Percentiles rank a stretch among this genome's conserved stretches.
phyloP scores from a whole-genome alignment of 1,139 yeast genomes.

The Blastobotrys ciferrii region DNA sequence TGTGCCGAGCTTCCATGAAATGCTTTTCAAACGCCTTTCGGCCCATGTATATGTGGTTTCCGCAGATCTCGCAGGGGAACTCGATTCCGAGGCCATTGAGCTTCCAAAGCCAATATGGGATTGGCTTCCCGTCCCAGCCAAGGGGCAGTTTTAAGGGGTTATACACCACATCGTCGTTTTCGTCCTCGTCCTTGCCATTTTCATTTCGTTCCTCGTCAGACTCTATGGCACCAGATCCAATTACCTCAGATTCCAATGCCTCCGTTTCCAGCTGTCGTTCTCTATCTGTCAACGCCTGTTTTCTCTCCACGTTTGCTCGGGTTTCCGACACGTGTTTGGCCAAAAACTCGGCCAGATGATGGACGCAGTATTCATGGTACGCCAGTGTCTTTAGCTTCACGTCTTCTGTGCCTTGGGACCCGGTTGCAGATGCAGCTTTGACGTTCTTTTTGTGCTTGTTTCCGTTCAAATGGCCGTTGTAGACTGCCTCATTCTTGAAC shows the following conservation, averaged over 20 bases:
- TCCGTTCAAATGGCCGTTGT: constrained; percentile 66
- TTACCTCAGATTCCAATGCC: constrained; percentile 43
- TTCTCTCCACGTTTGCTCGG: constrained; percentile 61
- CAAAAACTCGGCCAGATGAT: constrained; percentile 39
- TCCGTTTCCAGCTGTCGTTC: constrained; percentile 59
- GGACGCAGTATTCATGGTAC: constrained; percentile 41
- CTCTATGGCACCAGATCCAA: constrained; percentile 22
- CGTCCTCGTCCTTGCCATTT: constrained; percentile 20
- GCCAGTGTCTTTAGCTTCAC: constrained; percentile 22
- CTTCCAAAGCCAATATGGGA: constrained; percentile 91
- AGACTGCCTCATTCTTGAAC: constrained; percentile 67
- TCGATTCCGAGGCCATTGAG: constrained; percentile 78
- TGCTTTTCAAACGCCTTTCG: constrained; percentile 70
- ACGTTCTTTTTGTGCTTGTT: constrained; percentile 67
- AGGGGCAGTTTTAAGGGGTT: constrained; percentile 63
- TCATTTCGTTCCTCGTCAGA: constrained; percentile 22
- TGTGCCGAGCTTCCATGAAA: constrained; percentile 66
- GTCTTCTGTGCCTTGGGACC: too few species aligned
- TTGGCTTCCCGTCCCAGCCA: constrained; percentile 88
- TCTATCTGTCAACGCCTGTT: constrained; percentile 67
- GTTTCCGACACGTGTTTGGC: constrained; percentile 49
- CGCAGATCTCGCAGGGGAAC: constrained; percentile 84
- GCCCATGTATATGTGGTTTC: constrained; percentile 72
- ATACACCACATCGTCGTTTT: constrained; percentile 28
- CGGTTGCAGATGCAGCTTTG: constrained; percentile 11